A percentile compares a stretch with the other conserved stretches of the same genome.
phyloP scores from a whole-genome alignment of 2,329 filamentous ascomycete genomes.

The Botrytis galanthina region DNA sequence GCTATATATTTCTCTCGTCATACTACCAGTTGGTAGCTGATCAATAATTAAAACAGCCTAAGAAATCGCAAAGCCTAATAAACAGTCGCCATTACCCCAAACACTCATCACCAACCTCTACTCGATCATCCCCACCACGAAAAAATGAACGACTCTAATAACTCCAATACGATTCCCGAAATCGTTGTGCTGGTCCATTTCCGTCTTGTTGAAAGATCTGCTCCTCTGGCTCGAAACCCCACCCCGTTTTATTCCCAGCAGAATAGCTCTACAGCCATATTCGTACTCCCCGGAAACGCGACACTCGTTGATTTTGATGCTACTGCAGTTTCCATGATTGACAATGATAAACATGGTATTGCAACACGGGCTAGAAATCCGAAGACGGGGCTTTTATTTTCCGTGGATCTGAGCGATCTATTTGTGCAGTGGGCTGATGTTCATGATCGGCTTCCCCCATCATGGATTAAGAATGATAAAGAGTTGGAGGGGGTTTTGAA shows the following conservation, averaged over 20 bases:
- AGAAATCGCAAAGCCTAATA: background rate
- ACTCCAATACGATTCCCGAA: background rate
- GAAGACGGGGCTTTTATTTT: background rate
- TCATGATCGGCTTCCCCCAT: background rate
- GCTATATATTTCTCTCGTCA: background rate
- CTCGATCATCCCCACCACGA: background rate
- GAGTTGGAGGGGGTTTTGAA: background rate
- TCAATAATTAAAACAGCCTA: background rate
- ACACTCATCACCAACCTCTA: background rate
- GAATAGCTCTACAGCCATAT: background rate
- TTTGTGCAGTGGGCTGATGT: background rate
- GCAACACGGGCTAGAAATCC: background rate
- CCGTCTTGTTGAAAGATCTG: background rate
- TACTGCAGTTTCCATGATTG: background rate
- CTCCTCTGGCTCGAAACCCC: background rate
- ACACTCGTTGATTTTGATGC: background rate
- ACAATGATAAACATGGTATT: background rate
- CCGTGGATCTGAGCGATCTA: background rate
- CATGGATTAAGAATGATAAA: background rate
- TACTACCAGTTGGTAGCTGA: background rate
- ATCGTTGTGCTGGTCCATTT: background rate
- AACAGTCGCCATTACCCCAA: rapidly evolving
- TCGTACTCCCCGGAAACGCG: background rate
- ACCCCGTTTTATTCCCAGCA: background rate
- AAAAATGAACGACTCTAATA: background rate